phyloP scores from a whole-genome alignment of 176 grass and related monocot genomes.

The Juncus inflexus region DNA sequence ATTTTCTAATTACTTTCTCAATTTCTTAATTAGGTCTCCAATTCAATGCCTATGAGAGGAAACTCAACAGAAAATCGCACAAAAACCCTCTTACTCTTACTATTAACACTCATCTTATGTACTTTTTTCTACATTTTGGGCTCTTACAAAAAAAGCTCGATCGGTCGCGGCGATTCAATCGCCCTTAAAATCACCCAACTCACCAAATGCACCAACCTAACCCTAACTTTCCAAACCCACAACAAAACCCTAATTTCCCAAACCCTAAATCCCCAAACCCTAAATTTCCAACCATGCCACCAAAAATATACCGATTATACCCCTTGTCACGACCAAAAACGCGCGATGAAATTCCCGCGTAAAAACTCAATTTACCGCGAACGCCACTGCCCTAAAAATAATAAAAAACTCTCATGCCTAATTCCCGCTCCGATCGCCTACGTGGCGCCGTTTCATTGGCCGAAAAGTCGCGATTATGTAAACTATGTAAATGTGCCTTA shows the following conservation, averaged over 20 bases:
- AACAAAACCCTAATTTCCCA: conserved; percentile 25
- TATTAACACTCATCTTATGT: conserved; percentile 51
- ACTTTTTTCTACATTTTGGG: conserved; percentile 79
- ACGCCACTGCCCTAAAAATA: conserved; percentile 66
- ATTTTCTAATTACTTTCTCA: no score
- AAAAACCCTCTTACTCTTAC: conserved; percentile 42
- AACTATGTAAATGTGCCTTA: conserved; percentile 72
- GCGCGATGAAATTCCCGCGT: conserved; percentile 64
- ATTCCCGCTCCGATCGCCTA: conserved; percentile 77
- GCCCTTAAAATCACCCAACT: conserved; percentile 52
- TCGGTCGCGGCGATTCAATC: conserved; percentile 64
- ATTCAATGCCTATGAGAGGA: no score
- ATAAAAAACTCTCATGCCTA: conserved; percentile 60
- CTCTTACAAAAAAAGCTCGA: conserved; percentile 56
- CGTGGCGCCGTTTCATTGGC: conserved; percentile 67
- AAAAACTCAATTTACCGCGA: conserved; percentile 71
- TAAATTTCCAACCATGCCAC: conserved; percentile 56
- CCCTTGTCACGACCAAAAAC: conserved; percentile 74
- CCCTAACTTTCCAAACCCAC: conserved; percentile 65
- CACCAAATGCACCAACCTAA: conserved; percentile 53
- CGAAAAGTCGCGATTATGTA: conserved; percentile 79
- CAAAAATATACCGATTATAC: conserved; percentile 72
- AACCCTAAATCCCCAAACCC: conserved; percentile 24
- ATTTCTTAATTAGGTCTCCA: no score
- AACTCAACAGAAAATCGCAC: conserved; percentile 45